Evolutionary conservation across 306 rosid genomes (phyloP).

Genomic region (Vigna angularis): DNA sequence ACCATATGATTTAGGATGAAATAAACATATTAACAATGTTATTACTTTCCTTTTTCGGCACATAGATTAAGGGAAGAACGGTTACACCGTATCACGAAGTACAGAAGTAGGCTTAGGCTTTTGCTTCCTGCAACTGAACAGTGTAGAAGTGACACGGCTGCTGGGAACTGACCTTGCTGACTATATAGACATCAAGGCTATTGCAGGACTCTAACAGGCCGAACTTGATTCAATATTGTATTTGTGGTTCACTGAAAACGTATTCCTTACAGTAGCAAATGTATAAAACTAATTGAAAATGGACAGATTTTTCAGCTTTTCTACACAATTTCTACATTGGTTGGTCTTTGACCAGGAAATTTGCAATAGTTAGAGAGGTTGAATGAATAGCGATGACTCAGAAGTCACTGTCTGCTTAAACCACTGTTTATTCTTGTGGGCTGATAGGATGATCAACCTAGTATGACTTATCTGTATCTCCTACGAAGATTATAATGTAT

Average conservation of each 20-base stretch:
- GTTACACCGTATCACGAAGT: constrained; percentile 71
- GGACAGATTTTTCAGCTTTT: constrained; percentile 29
- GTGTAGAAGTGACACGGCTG: constrained; percentile 66
- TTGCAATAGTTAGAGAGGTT: constrained; percentile 27
- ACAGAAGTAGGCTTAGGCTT: constrained; percentile 84
- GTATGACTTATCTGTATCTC: background rate
- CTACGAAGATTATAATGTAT: background rate
- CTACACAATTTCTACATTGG: constrained; percentile 23
- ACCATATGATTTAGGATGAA: constrained; percentile 8
- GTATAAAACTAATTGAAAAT: constrained; percentile 38
- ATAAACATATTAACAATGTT: constrained; percentile 21
- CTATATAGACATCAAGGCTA: constrained; percentile 25
- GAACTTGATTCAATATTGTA: constrained; percentile 9
- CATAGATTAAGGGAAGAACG: constrained; percentile 82
- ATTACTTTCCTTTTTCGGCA: constrained; percentile 13
- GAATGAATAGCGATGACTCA: constrained; percentile 28
- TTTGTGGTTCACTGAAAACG: constrained; percentile 23
- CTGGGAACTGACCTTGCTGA: constrained; percentile 59
- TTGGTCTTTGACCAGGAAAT: constrained; percentile 30
- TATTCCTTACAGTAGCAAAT: constrained; percentile 7
- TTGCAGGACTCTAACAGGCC: constrained; percentile 27
- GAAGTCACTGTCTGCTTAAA: background rate
- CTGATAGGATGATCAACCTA: background rate
- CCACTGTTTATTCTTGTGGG: constrained; percentile 10
- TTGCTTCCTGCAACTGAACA: constrained; percentile 82